Evolutionary conservation across 2,329 filamentous ascomycete genomes (phyloP), one percentile per base, ranked within the genome.

Genomic region (Elsinoe necatrix): DNA sequence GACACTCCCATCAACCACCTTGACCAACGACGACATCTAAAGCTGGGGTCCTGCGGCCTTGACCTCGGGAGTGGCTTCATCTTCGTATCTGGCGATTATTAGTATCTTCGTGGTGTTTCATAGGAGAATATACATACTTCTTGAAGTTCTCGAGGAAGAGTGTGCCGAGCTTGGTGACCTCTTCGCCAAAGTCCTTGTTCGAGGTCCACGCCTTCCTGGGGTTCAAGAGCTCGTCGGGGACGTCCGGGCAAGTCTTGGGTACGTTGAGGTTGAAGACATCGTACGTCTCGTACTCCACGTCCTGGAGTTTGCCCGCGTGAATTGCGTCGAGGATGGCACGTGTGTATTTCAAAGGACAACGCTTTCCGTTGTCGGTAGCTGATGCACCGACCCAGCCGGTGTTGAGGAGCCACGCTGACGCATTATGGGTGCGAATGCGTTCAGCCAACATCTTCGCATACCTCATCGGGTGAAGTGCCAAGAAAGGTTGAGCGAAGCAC

Each of bases 401-500:
- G 86, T 96, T 96, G 74, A 98, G 86, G 65, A 98, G 81, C 93
- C 93, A 98, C 67, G 92, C 93, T 72, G 95, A 95, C 75, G 90
- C 86, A 68, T 90, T 88, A 85, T 98, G 90, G 66, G 89, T 73
- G 69, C 92, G 83, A 71, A 98, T 98, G 86, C 97, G 97, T 73
- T 96, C 89, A 35, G 93, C 93, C 61, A 98, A 81, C 93, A 98
- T 98, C 79, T 86, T 86, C 65, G 93, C 93, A 77, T 98, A 98
- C 73, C 89, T 87, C 93, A 98, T 98, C 67, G 93, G 93, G 81
- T 98, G 93, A 58, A 98, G 85, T 41, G 93, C 93, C 67, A 98
- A 80, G 89, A 98, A 98, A 61, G 93, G 93, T 78, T 98, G 93
- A 57, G 93, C 93, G 76, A 98, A 98, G 84, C 93, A 98, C 55